phyloP scores from a whole-genome alignment of 495 filamentous ascomycete genomes.

The Jackrogersella multiformis region DNA sequence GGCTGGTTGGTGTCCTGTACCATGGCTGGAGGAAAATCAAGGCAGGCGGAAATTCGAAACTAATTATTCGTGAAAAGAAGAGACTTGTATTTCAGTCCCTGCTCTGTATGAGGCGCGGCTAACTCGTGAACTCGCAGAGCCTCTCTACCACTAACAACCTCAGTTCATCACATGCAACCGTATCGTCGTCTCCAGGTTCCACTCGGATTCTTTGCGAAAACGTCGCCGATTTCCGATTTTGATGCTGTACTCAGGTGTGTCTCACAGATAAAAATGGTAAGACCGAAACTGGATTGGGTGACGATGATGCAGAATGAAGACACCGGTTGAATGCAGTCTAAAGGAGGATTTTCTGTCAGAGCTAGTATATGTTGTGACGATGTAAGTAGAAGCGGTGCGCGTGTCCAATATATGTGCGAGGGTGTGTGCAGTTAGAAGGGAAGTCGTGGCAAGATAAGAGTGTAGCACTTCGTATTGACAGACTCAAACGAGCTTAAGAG shows the following conservation, averaged over 20 bases:
- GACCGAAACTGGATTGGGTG: constrained; percentile 21
- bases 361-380: constrained; percentile 41
- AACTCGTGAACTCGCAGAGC: constrained; percentile 23
- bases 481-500: constrained; percentile 26
- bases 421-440: constrained; percentile 36
- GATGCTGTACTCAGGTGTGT: constrained; percentile 28
- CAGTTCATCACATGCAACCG: constrained; percentile 30
- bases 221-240: constrained; percentile 36
- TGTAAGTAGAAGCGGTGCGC: constrained; percentile 26
- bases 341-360: constrained; percentile 30
- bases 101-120: neutral
- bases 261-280: constrained; percentile 26
- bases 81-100: constrained; percentile 14
- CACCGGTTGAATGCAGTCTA: constrained; percentile 32
- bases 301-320: constrained; percentile 27
- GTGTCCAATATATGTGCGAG: constrained; percentile 41
- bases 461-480: constrained; percentile 42
- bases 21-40: constrained; percentile 27
- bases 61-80: constrained; percentile 4
- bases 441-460: constrained; percentile 33
- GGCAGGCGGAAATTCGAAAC: neutral
- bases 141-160: constrained; percentile 23
- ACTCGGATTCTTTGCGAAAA: constrained; percentile 18
- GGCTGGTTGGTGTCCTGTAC: constrained; percentile 36
- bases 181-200: constrained; percentile 6